Conservation (phyloP, 2,329 filamentous ascomycete genomes). For the Fusarium torreyae region DNA sequence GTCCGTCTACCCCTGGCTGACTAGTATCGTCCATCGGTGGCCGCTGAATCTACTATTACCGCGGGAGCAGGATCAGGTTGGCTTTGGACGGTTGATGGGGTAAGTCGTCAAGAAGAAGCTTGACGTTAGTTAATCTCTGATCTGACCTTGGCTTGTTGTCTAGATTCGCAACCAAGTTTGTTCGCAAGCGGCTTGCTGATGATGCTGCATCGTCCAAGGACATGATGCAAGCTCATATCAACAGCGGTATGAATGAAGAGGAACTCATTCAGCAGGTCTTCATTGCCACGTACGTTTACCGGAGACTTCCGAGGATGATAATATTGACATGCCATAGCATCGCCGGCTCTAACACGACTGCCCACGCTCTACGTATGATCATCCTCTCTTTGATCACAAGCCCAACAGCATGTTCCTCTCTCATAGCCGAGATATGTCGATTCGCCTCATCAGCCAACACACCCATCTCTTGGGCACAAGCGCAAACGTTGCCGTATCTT, state of each 20-base stretch:
- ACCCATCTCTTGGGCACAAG: conserved; percentile 62
- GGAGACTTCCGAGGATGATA: accelerated
- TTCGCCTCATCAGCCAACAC: conserved; percentile 53
- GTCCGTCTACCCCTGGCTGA: conserved; percentile 56
- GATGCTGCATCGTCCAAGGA: conserved; percentile 49
- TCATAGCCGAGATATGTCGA: conserved; percentile 64
- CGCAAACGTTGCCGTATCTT: conserved; percentile 66
- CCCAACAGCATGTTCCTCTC: conserved; percentile 56
- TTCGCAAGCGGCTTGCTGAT: conserved; percentile 42
- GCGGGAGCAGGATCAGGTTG: conserved; percentile 55
- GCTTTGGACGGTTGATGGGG: conserved; percentile 59
- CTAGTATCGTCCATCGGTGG: conserved; percentile 55
- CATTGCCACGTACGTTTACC: conserved; percentile 55
- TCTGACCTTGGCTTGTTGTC: conserved; percentile 1
- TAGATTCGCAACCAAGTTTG: conserved; percentile 42
- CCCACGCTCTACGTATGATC: conserved; percentile 66
- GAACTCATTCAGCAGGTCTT: conserved; percentile 59
- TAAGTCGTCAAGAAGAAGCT: conserved; percentile 36
- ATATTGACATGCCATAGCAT: conserved; percentile 57
- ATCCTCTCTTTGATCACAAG: conserved; percentile 67
- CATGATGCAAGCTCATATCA: conserved; percentile 59
- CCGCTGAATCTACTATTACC: conserved; percentile 56
- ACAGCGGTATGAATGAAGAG: conserved; percentile 54
- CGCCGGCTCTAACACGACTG: conserved; percentile 73
- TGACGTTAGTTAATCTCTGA: accelerated